phyloP scores from a whole-genome alignment of 129 eudicot species.

The Flaveria brownii region DNA sequence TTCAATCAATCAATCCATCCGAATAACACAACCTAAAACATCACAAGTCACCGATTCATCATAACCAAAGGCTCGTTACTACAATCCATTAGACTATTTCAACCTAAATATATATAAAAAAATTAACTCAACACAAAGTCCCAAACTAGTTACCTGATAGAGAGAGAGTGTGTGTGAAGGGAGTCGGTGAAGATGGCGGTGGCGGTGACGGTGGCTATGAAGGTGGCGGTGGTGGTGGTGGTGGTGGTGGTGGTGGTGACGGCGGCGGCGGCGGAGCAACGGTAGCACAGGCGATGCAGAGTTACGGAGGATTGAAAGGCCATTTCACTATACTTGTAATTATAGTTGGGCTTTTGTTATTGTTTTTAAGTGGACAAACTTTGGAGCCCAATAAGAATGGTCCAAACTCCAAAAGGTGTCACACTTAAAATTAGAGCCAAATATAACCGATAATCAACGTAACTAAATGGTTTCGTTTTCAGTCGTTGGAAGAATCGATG shows the following conservation, averaged over 20 bases:
- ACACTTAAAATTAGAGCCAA: too few relatives aligned
- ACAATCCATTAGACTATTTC: background rate
- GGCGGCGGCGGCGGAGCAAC: background rate
- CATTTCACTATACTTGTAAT: background rate
- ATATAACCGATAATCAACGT: background rate
- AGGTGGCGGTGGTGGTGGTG: background rate
- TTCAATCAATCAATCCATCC: background rate
- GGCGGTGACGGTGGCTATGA: background rate
- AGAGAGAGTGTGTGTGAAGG: background rate
- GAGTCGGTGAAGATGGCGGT: background rate
- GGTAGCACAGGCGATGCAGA: background rate
- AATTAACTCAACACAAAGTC: background rate
- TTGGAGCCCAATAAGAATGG: background rate
- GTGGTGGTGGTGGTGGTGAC: background rate
- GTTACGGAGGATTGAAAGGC: background rate
- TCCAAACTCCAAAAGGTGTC: background rate
- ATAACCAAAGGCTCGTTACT: background rate
- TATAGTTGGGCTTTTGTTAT: background rate
- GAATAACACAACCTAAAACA: background rate
- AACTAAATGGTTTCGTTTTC: too few relatives aligned
- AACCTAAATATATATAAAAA: background rate
- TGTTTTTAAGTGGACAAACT: background rate
- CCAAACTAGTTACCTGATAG: background rate
- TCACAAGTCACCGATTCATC: background rate
- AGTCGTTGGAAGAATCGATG: too few relatives aligned